A percentile compares a stretch with the other conserved stretches of the same genome.
Evolutionary conservation across 2,329 filamentous ascomycete genomes (phyloP).

Genomic region (Aspergillus fischeri): DNA sequence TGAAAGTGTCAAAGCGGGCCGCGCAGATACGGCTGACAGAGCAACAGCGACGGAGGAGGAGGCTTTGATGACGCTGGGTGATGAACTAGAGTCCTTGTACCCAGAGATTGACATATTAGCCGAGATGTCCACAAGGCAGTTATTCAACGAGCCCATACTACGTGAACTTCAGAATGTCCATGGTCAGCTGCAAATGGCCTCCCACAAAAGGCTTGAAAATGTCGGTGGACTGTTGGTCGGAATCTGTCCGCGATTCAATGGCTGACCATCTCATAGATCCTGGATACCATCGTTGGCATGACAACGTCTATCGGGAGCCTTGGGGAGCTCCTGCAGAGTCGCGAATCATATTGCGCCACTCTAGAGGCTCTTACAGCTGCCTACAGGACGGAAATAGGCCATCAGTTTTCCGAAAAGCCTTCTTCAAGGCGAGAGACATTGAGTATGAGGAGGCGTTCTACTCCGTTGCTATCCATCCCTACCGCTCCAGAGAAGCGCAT

Average conservation of each 20-base stretch:
- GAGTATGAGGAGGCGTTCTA: conserved; percentile 19
- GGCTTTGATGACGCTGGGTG: conserved; percentile 24
- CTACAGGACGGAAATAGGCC: conserved; percentile 29
- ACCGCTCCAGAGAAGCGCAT: conserved; percentile 12
- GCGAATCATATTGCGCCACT: conserved; percentile 33
- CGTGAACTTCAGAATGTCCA: conserved; percentile 31
- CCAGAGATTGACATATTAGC: conserved; percentile 38
- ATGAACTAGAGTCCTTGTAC: conserved; percentile 38
- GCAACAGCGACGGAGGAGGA: conserved; percentile 10
- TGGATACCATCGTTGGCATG: conserved; percentile 32
- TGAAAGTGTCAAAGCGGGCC: conserved; percentile 21
- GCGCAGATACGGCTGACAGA: not conserved
- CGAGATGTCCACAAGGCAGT: conserved; percentile 41
- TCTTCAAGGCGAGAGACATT: conserved; percentile 24
- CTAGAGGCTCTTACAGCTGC: conserved; percentile 27
- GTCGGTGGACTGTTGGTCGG: conserved; percentile 19
- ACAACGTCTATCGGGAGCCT: conserved; percentile 27
- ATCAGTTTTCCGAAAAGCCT: conserved; percentile 16
- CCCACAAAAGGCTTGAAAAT: conserved; percentile 32
- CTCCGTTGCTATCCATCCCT: conserved; percentile 16
- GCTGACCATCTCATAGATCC: conserved; percentile 23
- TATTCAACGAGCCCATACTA: conserved; percentile 39
- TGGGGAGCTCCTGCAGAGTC: conserved; percentile 24
- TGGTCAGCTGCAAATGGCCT: conserved; percentile 23
- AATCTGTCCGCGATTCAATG: not conserved